phyloP scores from a whole-genome alignment of 805 yeast species.

The Zygosaccharomyces bailii region DNA sequence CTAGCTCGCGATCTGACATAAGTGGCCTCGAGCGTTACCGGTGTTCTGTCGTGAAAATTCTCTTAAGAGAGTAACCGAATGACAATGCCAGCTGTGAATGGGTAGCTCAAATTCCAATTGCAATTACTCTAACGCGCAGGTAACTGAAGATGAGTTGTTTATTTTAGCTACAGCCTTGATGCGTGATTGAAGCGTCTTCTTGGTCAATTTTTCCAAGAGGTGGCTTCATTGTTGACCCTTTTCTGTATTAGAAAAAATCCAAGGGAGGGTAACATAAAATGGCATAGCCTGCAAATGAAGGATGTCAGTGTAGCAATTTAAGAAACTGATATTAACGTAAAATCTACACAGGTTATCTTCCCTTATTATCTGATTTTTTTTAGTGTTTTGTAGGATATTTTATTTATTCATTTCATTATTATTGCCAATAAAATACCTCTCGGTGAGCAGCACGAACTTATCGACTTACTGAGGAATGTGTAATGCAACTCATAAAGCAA shows the following conservation, averaged over 20 bases:
- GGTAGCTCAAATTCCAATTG: background rate
- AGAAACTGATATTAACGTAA: too few relatives aligned
- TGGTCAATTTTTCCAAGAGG: slow-evolving; percentile 1
- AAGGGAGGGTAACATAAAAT: background rate
- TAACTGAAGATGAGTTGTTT: background rate
- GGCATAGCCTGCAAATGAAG: background rate
- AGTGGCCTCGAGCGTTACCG: slow-evolving; percentile 3
- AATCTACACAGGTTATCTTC: too few relatives aligned
- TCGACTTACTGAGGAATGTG: too few relatives aligned
- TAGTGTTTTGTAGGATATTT: too few relatives aligned
- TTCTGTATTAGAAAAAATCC: background rate
- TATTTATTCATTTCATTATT: too few relatives aligned
- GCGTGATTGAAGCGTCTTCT: slow-evolving; percentile 1
- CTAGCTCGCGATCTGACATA: slow-evolving; percentile 5
- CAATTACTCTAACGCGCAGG: background rate
- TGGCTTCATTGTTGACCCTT: slow-evolving; percentile 3
- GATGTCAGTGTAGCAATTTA: too few relatives aligned
- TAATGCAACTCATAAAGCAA: too few relatives aligned
- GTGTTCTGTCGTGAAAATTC: slow-evolving; percentile 1
- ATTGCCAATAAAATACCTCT: too few relatives aligned
- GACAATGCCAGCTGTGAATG: background rate
- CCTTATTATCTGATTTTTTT: too few relatives aligned
- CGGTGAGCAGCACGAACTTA: too few relatives aligned
- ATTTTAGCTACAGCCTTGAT: background rate
- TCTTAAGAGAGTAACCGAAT: background rate